Evolutionary conservation across 2,329 filamentous ascomycete species (phyloP).

Genomic region (Penicillium sp.): DNA sequence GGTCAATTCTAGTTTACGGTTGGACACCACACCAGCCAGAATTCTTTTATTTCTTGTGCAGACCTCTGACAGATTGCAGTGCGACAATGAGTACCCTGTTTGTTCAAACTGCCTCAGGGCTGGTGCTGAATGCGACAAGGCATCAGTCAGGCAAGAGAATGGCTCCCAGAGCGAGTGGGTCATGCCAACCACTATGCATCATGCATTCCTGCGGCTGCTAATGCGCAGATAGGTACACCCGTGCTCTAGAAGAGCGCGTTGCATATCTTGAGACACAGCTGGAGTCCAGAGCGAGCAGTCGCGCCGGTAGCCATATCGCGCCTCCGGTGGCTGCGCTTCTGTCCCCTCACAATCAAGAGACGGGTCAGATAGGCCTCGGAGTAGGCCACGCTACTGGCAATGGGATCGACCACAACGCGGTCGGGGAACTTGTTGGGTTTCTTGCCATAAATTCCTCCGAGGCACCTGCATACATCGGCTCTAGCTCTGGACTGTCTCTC

Average conservation of each 20-base stretch:
- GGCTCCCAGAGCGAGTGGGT: constrained; percentile 42
- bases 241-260: constrained; percentile 49
- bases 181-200: background rate
- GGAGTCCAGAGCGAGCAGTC: constrained; percentile 23
- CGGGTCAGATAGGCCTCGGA: constrained; percentile 23
- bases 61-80: constrained; percentile 33
- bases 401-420: constrained; percentile 39
- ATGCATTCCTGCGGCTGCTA: constrained; percentile 9
- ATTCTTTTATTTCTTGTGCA: background rate
- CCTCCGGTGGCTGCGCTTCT: constrained; percentile 30
- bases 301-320: constrained; percentile 19
- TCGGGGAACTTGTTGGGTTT: constrained; percentile 55
- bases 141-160: constrained; percentile 46
- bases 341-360: constrained; percentile 29
- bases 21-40: background rate
- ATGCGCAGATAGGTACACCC: constrained; percentile 43
- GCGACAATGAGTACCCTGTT: constrained; percentile 51
- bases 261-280: constrained; percentile 47
- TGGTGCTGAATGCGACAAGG: constrained; percentile 50
- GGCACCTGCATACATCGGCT: constrained; percentile 56
- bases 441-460: constrained; percentile 52
- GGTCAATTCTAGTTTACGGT: constrained; percentile 32
- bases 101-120: constrained; percentile 53
- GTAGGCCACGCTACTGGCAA: constrained; percentile 12
- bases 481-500: constrained; percentile 55